A percentile compares a stretch with the other conserved stretches of the same genome.
Conservation (phyloP, 495 filamentous ascomycete species). For the Tuber indicum region DNA sequence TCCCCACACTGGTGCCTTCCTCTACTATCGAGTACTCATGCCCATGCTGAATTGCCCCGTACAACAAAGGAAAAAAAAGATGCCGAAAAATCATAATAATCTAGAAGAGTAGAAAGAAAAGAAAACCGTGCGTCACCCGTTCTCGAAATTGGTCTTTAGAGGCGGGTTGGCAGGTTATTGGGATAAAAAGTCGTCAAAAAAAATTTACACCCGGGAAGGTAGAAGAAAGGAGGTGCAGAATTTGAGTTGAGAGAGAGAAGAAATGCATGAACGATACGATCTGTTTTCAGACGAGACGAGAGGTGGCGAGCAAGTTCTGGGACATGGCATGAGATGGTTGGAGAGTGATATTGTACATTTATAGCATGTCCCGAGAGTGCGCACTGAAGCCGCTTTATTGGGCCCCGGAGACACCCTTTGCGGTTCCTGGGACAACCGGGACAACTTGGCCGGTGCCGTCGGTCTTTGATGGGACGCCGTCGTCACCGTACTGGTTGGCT, state of each 20-base stretch:
- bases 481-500: slow-evolving; percentile 28
- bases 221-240: neutral
- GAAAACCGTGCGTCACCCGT: neutral
- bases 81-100: slow-evolving; percentile 19
- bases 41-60: slow-evolving; percentile 21
- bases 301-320: neutral
- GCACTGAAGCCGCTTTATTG: slow-evolving; percentile 4
- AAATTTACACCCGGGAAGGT: neutral
- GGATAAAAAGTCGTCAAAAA: slow-evolving; percentile 11
- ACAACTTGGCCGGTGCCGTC: slow-evolving; percentile 14
- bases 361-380: neutral
- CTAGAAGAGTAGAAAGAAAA: neutral
- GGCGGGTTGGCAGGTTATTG: slow-evolving; percentile 6
- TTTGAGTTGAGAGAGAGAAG: neutral
- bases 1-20: slow-evolving; percentile 22
- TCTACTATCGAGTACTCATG: slow-evolving; percentile 38
- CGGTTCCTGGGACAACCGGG: slow-evolving; percentile 15
- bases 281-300: neutral
- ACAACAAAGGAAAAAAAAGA: slow-evolving; percentile 17
- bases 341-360: slow-evolving; percentile 14
- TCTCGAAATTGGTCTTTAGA: neutral
- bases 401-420: neutral
- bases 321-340: neutral
- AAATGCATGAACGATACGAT: neutral
- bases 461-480: slow-evolving; percentile 26